Evolutionary conservation across 495 filamentous ascomycete species (phyloP).

Genomic region (Penicillium bialowiezense): DNA sequence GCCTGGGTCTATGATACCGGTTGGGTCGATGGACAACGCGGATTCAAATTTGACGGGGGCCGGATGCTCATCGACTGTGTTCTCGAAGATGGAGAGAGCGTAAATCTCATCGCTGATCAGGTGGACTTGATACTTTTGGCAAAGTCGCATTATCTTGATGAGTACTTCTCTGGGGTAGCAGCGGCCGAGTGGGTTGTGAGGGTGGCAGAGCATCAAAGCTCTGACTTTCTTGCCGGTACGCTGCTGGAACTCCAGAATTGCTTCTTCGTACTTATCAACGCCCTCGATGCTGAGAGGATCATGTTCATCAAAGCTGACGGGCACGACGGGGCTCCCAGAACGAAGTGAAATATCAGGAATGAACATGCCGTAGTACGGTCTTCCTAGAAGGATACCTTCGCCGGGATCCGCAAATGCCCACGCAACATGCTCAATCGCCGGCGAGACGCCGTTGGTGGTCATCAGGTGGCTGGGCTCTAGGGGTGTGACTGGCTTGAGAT

Average conservation of each 20-base stretch:
- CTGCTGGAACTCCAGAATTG: conserved; percentile 25
- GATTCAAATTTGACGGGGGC: conserved; percentile 47
- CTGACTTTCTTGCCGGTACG: conserved; percentile 33
- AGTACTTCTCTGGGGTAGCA: conserved; percentile 54
- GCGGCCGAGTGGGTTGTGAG: conserved; percentile 58
- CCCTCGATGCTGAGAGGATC: conserved; percentile 45
- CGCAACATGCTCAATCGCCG: conserved; percentile 44
- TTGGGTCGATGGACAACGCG: conserved; percentile 45
- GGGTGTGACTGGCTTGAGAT: conserved; percentile 37
- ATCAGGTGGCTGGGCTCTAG: conserved; percentile 40
- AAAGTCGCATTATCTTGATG: conserved; percentile 47
- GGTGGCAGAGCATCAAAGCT: conserved; percentile 56
- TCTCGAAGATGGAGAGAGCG: conserved; percentile 51
- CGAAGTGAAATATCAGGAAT: conserved; percentile 28
- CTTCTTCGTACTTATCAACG: conserved; percentile 40
- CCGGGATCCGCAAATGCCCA: conserved; percentile 43
- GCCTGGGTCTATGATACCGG: conserved; percentile 45
- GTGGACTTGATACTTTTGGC: conserved; percentile 53
- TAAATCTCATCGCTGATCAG: conserved; percentile 65
- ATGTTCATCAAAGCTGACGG: conserved; percentile 39
- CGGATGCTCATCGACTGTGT: conserved; percentile 22
- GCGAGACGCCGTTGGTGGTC: conserved; percentile 48
- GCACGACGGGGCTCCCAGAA: conserved; percentile 32
- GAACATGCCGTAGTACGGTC: conserved; percentile 52
- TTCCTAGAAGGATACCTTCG: conserved; percentile 49